Evolutionary conservation across 495 filamentous ascomycete species (phyloP).

Genomic region (Darksidea phi): DNA sequence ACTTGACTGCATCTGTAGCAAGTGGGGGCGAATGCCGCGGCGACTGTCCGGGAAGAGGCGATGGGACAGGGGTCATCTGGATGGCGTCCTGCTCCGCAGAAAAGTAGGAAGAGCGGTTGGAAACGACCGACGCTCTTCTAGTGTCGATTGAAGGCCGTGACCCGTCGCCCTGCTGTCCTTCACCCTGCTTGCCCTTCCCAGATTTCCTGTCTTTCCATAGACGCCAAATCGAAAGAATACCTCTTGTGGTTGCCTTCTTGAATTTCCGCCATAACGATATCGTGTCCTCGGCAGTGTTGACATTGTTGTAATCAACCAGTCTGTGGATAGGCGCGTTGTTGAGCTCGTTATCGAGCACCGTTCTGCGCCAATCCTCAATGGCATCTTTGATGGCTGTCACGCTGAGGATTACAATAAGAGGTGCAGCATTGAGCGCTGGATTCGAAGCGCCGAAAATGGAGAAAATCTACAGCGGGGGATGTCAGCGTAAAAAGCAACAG

Average conservation of each 20-base stretch:
- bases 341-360: constrained; percentile 85
- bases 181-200: constrained; percentile 46
- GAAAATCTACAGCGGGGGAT: constrained; percentile 68
- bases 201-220: constrained; percentile 50
- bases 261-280: constrained; percentile 82
- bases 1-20: constrained; percentile 31
- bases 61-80: constrained; percentile 94
- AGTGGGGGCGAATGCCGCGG: background rate
- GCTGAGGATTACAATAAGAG: constrained; percentile 90
- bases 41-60: constrained; percentile 62
- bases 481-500: constrained; percentile 11
- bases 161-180: constrained; percentile 51
- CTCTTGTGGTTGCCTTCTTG: constrained; percentile 83
- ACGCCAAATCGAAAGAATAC: constrained; percentile 58
- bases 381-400: constrained; percentile 93
- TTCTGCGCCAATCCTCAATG: constrained; percentile 96
- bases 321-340: constrained; percentile 96
- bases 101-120: constrained; percentile 60
- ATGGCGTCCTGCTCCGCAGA: constrained; percentile 58
- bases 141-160: constrained; percentile 64
- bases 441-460: constrained; percentile 91
- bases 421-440: constrained; percentile 84
- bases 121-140: constrained; percentile 60
- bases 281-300: constrained; percentile 85
- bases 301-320: constrained; percentile 83